Conservation (phyloP, 306 rosid genomes). For the Luffa aegyptiaca region DNA sequence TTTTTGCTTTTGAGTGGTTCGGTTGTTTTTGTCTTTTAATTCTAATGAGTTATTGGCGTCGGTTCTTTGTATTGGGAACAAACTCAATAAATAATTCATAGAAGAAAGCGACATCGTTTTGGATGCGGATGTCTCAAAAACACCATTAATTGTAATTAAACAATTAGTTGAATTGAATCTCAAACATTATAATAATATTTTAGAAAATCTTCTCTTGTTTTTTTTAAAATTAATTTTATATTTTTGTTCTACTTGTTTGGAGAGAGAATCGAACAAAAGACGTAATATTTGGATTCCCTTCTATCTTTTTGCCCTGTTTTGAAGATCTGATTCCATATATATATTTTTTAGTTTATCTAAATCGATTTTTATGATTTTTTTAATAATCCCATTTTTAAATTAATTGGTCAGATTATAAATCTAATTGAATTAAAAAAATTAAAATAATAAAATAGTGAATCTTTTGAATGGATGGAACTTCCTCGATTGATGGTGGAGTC, state of each 20-base stretch:
- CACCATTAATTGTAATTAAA: neutral
- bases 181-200: neutral
- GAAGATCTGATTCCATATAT: neutral
- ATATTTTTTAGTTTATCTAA: neutral
- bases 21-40: neutral
- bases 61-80: conserved; percentile 2
- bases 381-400: neutral
- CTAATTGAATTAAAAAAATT: neutral
- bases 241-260: neutral
- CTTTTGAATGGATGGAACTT: too few relatives aligned
- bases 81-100: neutral
- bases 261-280: neutral
- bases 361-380: neutral
- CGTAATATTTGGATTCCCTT: neutral
- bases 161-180: neutral
- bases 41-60: neutral
- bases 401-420: neutral
- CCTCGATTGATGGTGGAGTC: too few relatives aligned
- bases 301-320: neutral
- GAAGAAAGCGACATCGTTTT: neutral
- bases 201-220: neutral
- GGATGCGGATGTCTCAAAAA: neutral
- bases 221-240: neutral
- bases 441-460: neutral
- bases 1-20: neutral